A percentile compares a stretch with the other conserved stretches of the same genome.
Conservation (phyloP, 2,329 filamentous ascomycete species). For the Albophoma yamanashiensis region DNA sequence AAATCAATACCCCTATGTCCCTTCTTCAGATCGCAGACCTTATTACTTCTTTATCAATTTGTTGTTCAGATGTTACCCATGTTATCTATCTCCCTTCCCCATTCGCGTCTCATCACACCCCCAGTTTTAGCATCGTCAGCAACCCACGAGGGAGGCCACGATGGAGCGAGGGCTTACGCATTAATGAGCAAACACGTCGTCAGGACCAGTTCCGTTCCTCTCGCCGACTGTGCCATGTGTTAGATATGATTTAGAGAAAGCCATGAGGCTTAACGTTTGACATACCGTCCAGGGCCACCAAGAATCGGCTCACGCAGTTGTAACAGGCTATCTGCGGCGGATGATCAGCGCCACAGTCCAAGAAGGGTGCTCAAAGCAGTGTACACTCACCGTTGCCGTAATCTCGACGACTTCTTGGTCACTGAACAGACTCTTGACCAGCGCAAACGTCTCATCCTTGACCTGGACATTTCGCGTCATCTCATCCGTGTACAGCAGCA, state of each 20-base stretch:
- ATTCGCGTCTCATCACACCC: neutral
- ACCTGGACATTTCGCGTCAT: constrained; percentile 72
- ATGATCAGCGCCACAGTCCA: neutral
- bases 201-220: constrained; percentile 41
- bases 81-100: neutral
- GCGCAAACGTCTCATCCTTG: constrained; percentile 54
- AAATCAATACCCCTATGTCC: constrained; percentile 27
- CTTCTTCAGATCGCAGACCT: neutral
- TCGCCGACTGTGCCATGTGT: constrained; percentile 37
- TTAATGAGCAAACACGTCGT: constrained; percentile 25
- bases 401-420: constrained; percentile 73
- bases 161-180: neutral
- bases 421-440: constrained; percentile 48
- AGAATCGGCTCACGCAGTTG: constrained; percentile 75
- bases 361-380: neutral
- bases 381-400: constrained; percentile 53
- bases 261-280: constrained; percentile 1
- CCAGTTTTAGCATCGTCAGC: neutral
- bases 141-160: neutral
- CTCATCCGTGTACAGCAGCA: constrained; percentile 66
- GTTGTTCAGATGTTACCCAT: no score
- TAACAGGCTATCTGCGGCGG: constrained; percentile 51
- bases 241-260: constrained; percentile 3
- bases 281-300: constrained; percentile 71
- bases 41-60: neutral